phyloP scores from a whole-genome alignment of 75 land plant species.

The Sequoia sempervirens region DNA sequence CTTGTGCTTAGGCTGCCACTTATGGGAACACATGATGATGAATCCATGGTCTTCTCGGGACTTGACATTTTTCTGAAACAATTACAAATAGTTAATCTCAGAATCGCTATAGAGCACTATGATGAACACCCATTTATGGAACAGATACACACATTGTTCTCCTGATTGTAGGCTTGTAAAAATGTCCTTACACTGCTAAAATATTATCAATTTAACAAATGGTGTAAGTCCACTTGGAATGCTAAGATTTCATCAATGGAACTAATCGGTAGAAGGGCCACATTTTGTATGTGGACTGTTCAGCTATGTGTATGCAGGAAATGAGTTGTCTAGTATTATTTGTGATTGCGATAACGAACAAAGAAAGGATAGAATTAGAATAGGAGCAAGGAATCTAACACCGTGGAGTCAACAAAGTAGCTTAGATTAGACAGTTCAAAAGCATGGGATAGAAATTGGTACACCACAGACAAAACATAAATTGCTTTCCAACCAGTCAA shows the following conservation, averaged over 20 bases:
- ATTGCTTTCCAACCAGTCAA: background rate
- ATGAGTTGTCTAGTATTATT: background rate
- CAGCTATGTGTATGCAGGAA: background rate
- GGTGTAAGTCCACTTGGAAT: background rate
- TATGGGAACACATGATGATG: slow-evolving; percentile 4
- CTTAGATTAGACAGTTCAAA: slow-evolving; percentile 2
- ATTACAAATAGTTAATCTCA: background rate
- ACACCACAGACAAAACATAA: background rate
- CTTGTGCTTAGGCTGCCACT: slow-evolving; percentile 24
- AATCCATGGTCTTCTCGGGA: slow-evolving; percentile 13
- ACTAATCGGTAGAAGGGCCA: background rate
- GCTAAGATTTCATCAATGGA: slow-evolving; percentile 1
- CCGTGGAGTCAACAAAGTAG: slow-evolving; percentile 4
- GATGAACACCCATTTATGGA: slow-evolving; percentile 2
- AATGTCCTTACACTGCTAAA: background rate
- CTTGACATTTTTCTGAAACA: slow-evolving; percentile 2
- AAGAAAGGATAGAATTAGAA: background rate
- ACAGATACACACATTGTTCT: background rate
- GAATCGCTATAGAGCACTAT: background rate
- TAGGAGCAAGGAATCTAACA: background rate
- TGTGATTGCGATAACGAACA: background rate
- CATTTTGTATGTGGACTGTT: background rate
- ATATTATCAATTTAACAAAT: background rate
- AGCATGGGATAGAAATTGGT: background rate
- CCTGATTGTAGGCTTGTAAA: background rate